A percentile compares a stretch with the other conserved stretches of the same genome.
Conservation (phyloP, 2,329 filamentous ascomycete species). For the Ceratocystis cubensis region DNA sequence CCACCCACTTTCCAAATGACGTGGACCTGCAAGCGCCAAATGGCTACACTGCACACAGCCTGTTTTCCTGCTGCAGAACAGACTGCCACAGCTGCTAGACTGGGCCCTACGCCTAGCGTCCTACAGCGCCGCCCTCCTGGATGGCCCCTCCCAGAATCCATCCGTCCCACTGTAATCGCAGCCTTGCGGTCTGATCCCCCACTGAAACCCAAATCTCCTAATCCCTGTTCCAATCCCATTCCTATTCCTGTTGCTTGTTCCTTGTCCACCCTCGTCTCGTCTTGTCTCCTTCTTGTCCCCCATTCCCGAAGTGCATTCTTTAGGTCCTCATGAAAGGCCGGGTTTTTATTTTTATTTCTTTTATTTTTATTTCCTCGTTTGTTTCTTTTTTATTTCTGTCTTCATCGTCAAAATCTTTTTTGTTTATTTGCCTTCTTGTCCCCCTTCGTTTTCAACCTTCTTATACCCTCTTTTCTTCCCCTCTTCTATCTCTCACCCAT, state of each 20-base stretch:
- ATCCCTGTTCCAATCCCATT: slow-evolving; percentile 1
- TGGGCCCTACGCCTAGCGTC: neutral
- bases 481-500: neutral
- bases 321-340: too few relatives aligned
- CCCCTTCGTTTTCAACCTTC: neutral
- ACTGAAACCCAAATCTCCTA: neutral
- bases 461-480: neutral
- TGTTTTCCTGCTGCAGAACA: too few relatives aligned
- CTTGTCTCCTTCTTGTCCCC: neutral
- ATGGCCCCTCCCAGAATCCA: neutral
- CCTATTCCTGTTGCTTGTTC: slow-evolving; percentile 5
- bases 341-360: neutral
- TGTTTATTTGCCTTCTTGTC: slow-evolving; percentile 2
- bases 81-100: too few relatives aligned
- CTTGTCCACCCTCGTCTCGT: neutral
- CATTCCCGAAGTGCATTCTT: slow-evolving; percentile 1
- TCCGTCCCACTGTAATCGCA: neutral
- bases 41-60: too few relatives aligned
- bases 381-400: neutral
- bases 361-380: neutral
- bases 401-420: neutral
- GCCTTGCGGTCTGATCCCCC: slow-evolving; percentile 5
- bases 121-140: neutral
- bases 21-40: too few relatives aligned
- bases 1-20: too few relatives aligned